Base-by-base conservation (phyloP, 2,329 filamentous ascomycete species). In the Cladorrhinum sp. region DNA sequence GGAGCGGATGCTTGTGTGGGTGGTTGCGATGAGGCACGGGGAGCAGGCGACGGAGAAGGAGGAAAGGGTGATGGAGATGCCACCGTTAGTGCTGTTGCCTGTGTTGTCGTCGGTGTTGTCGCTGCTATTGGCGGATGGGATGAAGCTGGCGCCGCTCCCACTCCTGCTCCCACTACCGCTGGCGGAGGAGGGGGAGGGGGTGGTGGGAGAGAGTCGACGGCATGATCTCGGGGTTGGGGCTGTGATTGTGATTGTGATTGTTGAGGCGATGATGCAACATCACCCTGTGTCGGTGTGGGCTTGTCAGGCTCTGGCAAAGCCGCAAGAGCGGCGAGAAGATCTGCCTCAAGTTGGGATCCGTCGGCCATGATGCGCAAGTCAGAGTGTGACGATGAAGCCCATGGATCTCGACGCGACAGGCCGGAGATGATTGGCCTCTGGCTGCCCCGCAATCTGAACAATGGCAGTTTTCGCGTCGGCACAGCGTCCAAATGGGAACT, bases 251-350 rank as follows among this genome's bases (percentile, higher is more conserved):
- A 28, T n/a, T 33, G 54, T 21, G 36, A 49, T 20, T 39, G 20
- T 24, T 49, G 24, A 42, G 18, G 49, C n/a, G 24, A 20, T 3
- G 51, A 52, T 24, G 52, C 14, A 21, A 54, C 24, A 23, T 53
- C 62, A 28, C 46, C 39, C 10, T 55, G n/a, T 20, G 36, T 39
- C 5, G 51, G 18, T 8, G 24, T 26, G 23, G 26, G 24, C 5
- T 30, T 42, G 6, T 33, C 39, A 42, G 39, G 49, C 28, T 26
- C 50, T 10, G 64, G 59, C 7, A 36, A 10, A 20, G 56, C 53
- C 30, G 58, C 62, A 52, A 69, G 55, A 54, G 67, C 68, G 49
- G 67, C 68, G n/a, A 68, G 58, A 10, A 69, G 66, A 10, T 67
- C 66, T 26, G 62, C 67, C 55, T 66, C 65, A 49, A 69, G 9